Conservation (phyloP, 805 yeast species). For the Tetrapisispora iriomotensis region DNA sequence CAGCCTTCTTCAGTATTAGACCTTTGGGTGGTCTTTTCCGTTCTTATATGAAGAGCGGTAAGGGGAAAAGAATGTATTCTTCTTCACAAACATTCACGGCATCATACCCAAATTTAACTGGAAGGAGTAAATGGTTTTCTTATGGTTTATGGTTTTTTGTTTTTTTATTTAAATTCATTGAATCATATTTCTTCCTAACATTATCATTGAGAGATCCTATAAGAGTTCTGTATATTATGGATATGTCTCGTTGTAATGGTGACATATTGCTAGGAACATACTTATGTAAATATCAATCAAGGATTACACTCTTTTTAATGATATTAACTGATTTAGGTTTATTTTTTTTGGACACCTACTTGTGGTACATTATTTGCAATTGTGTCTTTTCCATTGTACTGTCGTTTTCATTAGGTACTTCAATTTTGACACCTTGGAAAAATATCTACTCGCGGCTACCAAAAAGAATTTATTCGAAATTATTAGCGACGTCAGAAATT, state of each 20-base stretch:
- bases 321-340: conserved; percentile 53
- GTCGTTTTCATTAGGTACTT: conserved; percentile 65
- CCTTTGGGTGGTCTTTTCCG: conserved; percentile 53
- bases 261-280: conserved; percentile 44
- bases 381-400: conserved; percentile 62
- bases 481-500: conserved; percentile 44
- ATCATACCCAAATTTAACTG: conserved; percentile 43
- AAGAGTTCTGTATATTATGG: conserved; percentile 52
- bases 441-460: conserved; percentile 70
- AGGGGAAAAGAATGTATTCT: conserved; percentile 33
- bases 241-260: conserved; percentile 48
- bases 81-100: conserved; percentile 53
- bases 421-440: conserved; percentile 86
- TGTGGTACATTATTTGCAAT: conserved; percentile 80
- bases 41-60: conserved; percentile 28
- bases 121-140: conserved; percentile 51
- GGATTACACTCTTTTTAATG: conserved; percentile 43
- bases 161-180: conserved; percentile 57
- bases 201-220: conserved; percentile 65
- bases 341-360: conserved; percentile 70
- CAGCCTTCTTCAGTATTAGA: conserved; percentile 47
- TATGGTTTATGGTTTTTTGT: conserved; percentile 61
- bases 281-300: conserved; percentile 50
- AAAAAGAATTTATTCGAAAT: conserved; percentile 61
- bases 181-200: conserved; percentile 71